Conservation (phyloP, 495 filamentous ascomycete species). For the Friedmanniomyces endolithicus region DNA sequence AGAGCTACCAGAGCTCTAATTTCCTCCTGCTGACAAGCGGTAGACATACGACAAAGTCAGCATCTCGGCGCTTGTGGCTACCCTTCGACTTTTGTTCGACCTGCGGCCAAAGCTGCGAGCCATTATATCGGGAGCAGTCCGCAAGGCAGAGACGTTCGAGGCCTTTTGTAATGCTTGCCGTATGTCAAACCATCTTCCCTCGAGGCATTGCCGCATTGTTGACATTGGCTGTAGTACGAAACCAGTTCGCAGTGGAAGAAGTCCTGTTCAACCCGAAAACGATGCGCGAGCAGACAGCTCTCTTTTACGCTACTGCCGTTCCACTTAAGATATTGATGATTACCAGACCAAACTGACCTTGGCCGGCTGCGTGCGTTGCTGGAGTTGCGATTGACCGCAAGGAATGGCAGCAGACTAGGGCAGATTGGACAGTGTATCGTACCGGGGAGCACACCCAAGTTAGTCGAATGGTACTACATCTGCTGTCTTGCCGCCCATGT, state of each 20-base stretch:
- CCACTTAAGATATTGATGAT: slow-evolving; percentile 17
- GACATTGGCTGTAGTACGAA: slow-evolving; percentile 6
- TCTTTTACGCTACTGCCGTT: slow-evolving; percentile 19
- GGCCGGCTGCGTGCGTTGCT: neutral
- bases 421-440: too few species aligned
- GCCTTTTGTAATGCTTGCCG: slow-evolving; percentile 45
- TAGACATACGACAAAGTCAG: slow-evolving; percentile 55
- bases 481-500: too few species aligned
- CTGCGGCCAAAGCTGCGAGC: slow-evolving; percentile 37
- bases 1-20: neutral
- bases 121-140: slow-evolving; percentile 48
- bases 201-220: neutral
- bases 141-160: slow-evolving; percentile 51
- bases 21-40: neutral
- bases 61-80: slow-evolving; percentile 45
- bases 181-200: slow-evolving; percentile 27
- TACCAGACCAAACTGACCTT: slow-evolving; percentile 2
- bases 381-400: too few species aligned
- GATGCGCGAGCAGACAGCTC: slow-evolving; percentile 15
- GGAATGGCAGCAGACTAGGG: too few species aligned
- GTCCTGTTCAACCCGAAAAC: slow-evolving; percentile 10
- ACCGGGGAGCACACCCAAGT: too few species aligned
- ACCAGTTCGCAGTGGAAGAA: slow-evolving; percentile 11
- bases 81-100: slow-evolving; percentile 43
- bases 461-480: too few species aligned